Base-by-base conservation (phyloP, 1,284 basidiomycete species). In the Marasmius sp. region DNA sequence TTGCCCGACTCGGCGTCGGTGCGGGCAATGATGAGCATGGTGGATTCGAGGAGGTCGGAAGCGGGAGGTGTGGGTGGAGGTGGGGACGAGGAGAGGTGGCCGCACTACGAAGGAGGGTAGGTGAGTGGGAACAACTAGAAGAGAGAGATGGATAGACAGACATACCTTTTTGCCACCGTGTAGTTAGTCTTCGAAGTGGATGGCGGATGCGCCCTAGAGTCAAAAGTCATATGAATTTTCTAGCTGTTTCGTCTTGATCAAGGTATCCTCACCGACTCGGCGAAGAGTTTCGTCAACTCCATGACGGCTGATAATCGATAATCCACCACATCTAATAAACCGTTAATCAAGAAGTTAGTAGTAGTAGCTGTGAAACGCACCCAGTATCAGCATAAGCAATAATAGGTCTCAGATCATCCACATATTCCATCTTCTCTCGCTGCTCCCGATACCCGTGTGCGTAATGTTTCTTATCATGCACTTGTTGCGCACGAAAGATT, bases 301-400 rank as follows among this genome's bases (percentile, higher is more conserved):
- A 99, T 96, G 57, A 98, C 94, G 41, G 96, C 89, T 33, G 96
- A 97, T n/a, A n/a, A n/a, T n/a, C n/a, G 96, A 97, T 8, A 94
- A 82, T 62, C 96, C 97, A 67, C 94, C 94, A 71, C 96, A 91
- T 27, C 92, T 95, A 61, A 37, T 33, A n/a, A n/a, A n/a, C n/a
- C n/a, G n/a, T n/a, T n/a, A n/a, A n/a, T n/a, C n/a, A n/a, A n/a
- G n/a, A n/a, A n/a, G n/a, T n/a, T n/a, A n/a, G n/a, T n/a, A n/a
- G n/a, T n/a, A n/a, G n/a, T n/a, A n/a, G n/a, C n/a, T 22, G 8
- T 43, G 57, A n/a, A n/a, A n/a, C n/a, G 75, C 68, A 95, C 93
- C 93, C 94, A 52, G 95, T 96, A 78, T 97, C 95, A 48, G 90
- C 95, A 74, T 97, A 95, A 11, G 95, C 95, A 65, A 98, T 91